A percentile compares a stretch with the other conserved stretches of the same genome.
Conservation (phyloP, 192 early-diverging fungal species). For the Pecoramyces ruminantium region DNA sequence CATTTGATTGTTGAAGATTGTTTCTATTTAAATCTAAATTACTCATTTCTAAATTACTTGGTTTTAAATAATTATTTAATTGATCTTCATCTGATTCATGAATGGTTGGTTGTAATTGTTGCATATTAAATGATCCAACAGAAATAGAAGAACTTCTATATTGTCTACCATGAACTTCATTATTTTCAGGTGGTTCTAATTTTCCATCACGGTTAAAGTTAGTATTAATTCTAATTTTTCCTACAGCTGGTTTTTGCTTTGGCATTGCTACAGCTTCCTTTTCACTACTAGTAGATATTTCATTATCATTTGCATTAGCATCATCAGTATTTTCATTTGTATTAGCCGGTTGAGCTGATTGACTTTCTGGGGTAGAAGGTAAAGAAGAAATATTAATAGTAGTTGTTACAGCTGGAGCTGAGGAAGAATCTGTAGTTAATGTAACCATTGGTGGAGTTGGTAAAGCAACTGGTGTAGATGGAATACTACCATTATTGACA, state of each 20-base stretch:
- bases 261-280: background rate
- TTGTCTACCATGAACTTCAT: conserved; percentile 30
- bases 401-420: background rate
- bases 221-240: background rate
- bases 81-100: background rate
- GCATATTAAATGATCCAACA: conserved; percentile 13
- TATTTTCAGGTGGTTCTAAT: conserved; percentile 11
- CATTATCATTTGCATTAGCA: background rate
- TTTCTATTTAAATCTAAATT: conserved; percentile 10
- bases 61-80: conserved; percentile 15
- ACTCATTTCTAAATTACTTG: conserved; percentile 21
- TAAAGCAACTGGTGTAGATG: conserved; percentile 4
- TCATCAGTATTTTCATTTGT: conserved; percentile 4
- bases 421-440: background rate
- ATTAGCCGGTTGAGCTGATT: background rate
- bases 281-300: conserved; percentile 4
- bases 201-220: conserved; percentile 9
- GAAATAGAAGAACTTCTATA: conserved; percentile 47
- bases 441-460: conserved; percentile 3
- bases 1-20: conserved; percentile 1
- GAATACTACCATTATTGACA: background rate
- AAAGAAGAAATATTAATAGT: background rate
- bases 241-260: background rate
- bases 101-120: background rate
- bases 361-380: background rate